Evolutionary conservation across 116 monocot species (phyloP), one percentile per base, ranked within the genome.

Genomic region (Papilionanthe hybrid): DNA sequence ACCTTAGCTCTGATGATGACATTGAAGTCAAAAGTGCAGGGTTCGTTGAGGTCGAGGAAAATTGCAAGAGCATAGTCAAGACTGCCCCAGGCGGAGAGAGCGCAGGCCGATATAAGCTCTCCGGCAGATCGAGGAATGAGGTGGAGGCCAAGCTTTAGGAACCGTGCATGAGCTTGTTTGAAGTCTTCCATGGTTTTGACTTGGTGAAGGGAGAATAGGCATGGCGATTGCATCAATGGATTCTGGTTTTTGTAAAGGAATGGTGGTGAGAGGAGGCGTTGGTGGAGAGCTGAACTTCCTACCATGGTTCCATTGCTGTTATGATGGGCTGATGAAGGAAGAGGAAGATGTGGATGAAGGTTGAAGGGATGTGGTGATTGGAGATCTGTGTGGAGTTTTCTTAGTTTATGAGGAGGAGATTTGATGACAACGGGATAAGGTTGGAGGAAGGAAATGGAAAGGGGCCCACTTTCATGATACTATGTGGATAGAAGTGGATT

Each of bases 51-150:
- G n/a, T 43, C 23, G 23, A 47, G 55, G 85, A 95, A 95, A 76
- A 95, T 85, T 12, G 89, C 84, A 74, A 53, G 72, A 28, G 95
- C 91, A 25, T 93, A 93, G 32, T 88, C 87, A 47, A 89, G 86
- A 85, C 79, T 86, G 20, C 90, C 90, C 93, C 93, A 93, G 3
- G 82, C 81, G 5, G 88, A 85, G 44, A 95, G 79, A 4, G 93
- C 83, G 27, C 87, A 90, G 25, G 82, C 82, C 0, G 77, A 77
- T 68, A 94, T 81, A 30, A 94, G 92, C 20, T 79, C 79, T 4
- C 92, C 69, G 45, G 85, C 85, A 9, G 80, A 80, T 8, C 44
- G 81, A 28, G 84, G 74, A 69, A 43, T 28, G 49, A 67, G 67
- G 79, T 87, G 81, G 3, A 88, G 79, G 32, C 92, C 88, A 65